Evolutionary conservation across 768 basidiomycete genomes (phyloP).

Genomic region (Cystobasidiopsis lactophilus): DNA sequence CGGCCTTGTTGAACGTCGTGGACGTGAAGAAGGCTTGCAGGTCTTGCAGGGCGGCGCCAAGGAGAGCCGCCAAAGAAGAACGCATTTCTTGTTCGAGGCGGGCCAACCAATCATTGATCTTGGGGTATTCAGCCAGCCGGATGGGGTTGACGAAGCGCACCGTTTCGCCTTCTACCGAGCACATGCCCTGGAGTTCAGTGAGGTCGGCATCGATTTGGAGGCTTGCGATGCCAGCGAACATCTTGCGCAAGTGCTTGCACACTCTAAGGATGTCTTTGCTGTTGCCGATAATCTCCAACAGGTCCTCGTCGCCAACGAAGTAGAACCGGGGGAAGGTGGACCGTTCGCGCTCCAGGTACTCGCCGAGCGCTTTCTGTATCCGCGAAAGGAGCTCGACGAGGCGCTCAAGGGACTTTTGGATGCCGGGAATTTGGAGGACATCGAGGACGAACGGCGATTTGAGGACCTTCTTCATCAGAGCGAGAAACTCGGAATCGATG

Average conservation of each 20-base stretch:
- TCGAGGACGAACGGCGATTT: constrained; percentile 95
- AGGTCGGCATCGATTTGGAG: constrained; percentile 67
- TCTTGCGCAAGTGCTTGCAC: constrained; percentile 99
- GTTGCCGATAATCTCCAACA: constrained; percentile 97
- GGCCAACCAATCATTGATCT: constrained; percentile 97
- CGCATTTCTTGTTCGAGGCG: constrained; percentile 85
- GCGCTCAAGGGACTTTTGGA: constrained; percentile 93
- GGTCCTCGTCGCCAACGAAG: constrained; percentile 95
- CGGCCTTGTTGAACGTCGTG: constrained; percentile 38
- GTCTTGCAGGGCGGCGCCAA: constrained; percentile 58
- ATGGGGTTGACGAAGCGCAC: constrained; percentile 65
- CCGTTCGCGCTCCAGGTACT: constrained; percentile 92
- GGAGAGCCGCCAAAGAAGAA: constrained; percentile 56
- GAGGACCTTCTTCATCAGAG: constrained; percentile 99
- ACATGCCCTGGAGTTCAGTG: constrained; percentile 75
- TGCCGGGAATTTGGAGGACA: constrained; percentile 82
- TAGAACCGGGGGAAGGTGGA: constrained; percentile 98
- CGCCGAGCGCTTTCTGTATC: constrained; percentile 96
- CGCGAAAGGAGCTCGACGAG: constrained; percentile 87
- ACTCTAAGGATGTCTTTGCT: constrained; percentile 94
- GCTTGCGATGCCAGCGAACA: constrained; percentile 95
- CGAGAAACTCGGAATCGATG: constrained; percentile 92
- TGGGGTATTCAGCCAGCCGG: constrained; percentile 71
- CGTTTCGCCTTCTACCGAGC: constrained; percentile 87
- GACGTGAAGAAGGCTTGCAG: constrained; percentile 58